These are phyloP conservation scores for Candida nanaspora DNA, from an alignment of 805 yeast species.

Conservation along the genomic window DNA sequence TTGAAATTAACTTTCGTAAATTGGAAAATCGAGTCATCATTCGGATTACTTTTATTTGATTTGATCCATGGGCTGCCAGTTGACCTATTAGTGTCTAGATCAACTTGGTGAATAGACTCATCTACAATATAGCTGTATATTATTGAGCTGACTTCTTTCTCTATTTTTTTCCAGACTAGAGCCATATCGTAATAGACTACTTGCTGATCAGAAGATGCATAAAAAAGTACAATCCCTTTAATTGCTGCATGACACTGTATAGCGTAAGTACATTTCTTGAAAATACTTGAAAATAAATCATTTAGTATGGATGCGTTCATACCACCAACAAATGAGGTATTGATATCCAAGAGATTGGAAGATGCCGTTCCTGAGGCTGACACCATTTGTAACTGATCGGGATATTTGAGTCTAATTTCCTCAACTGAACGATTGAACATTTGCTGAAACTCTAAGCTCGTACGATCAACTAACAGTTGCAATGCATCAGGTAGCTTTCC, in stretches of 20 bases:
- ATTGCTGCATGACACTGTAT: conserved; percentile 67
- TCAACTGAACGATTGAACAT: conserved; percentile 56
- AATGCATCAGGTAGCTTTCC: conserved; percentile 55
- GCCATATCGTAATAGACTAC: conserved; percentile 8
- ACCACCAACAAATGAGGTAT: conserved; percentile 31
- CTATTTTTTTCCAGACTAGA: conserved; percentile 37
- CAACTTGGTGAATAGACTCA: conserved; percentile 11
- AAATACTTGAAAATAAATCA: conserved; percentile 67
- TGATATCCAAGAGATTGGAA: conserved; percentile 4
- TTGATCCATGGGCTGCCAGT: background rate
- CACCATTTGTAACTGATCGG: conserved; percentile 20
- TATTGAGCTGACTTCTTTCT: conserved; percentile 32
- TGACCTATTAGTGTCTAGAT: background rate
- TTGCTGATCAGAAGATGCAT: conserved; percentile 15
- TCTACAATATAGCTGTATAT: conserved; percentile 32
- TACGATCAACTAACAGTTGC: conserved; percentile 44
- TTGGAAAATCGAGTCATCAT: conserved; percentile 25
- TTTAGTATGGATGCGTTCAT: conserved; percentile 49
- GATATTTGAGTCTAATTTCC: conserved; percentile 53
- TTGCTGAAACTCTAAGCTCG: conserved; percentile 55
- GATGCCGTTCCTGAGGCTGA: background rate
- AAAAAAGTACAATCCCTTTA: conserved; percentile 40
- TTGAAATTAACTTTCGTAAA: conserved; percentile 25
- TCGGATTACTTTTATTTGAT: background rate
- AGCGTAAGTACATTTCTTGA: conserved; percentile 52